These are phyloP conservation scores for Ichthyophthirius multifiliis DNA, from an alignment of 169 alveolate genomes.

Conservation along the genomic window DNA sequence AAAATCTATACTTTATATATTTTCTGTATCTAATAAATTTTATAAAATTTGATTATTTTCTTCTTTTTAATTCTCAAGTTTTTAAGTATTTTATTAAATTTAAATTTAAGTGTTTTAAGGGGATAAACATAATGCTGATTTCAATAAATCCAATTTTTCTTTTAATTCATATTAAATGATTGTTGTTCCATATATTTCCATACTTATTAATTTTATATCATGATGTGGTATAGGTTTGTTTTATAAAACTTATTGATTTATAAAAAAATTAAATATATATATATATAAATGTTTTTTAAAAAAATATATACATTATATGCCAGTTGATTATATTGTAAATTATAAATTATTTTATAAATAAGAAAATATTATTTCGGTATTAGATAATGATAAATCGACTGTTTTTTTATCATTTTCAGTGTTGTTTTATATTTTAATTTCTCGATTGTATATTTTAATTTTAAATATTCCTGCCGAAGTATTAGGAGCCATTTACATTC, in stretches of 20 bases:
- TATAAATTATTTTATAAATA: background rate
- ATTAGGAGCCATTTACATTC: constrained; percentile 4
- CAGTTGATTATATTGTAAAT: background rate
- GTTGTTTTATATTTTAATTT: background rate
- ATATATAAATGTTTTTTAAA: background rate
- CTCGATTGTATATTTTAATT: background rate
- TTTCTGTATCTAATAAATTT: background rate
- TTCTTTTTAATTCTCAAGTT: background rate
- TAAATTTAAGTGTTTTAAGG: no score
- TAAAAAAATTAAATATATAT: background rate
- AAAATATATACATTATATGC: background rate
- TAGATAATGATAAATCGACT: background rate
- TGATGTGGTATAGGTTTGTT: background rate
- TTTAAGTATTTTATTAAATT: background rate
- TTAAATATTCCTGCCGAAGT: background rate
- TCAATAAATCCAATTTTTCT: background rate
- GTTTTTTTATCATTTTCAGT: background rate
- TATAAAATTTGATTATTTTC: background rate
- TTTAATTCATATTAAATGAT: background rate
- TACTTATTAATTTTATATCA: background rate
- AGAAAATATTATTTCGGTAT: background rate
- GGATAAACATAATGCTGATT: background rate
- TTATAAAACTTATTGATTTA: background rate
- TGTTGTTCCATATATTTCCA: background rate
- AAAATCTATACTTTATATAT: background rate